Evolutionary conservation across 2,329 filamentous ascomycete species (phyloP), one percentile per base, ranked within the genome.

Genomic region (Talaromyces sp.): DNA sequence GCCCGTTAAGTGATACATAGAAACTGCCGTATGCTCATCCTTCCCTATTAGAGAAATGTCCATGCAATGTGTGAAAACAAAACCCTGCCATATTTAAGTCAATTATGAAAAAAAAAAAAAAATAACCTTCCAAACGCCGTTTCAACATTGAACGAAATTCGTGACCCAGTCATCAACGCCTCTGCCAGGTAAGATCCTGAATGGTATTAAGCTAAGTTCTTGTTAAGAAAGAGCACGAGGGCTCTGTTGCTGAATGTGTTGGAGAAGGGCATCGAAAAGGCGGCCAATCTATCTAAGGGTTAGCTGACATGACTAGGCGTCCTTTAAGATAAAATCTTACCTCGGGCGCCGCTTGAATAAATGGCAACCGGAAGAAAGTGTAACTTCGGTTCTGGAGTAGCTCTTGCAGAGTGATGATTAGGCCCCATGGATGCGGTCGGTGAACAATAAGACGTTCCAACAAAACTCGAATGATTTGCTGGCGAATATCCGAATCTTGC

Each of bases 351-450:
- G 88, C 85, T 80, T 96, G 95, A 76, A 97, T 90, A 69, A 96
- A 97, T 27, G 91, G 90, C 66, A 96, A 82, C 56, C 94, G 90
- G 80, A 95, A 97, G 81, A 99, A 96, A 70, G 87, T 87, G 75
- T 93, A 95, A 71, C 87, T 90, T 58, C 90, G 88, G 72, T 96
- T 97, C 81, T 96, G 95, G 66, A 96, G 82, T 60, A 99, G 83
- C 78, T 97, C 94, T 64, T 94, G 79, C 63, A 96, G 83, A 38
- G 92, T 93, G 64, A 92, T 88, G 72, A 97, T 88, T 50, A 99
- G 79, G 12, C 95, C 95, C 93, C 93, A 97, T 19, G 95, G 93
- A 73, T 97, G 93, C 57, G 93, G 93, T 78, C 92, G 91, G 73
- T 91, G 91, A 24, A 91, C 89, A 62, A 95, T 85, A 53, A 97